Conservation (phyloP, 2,329 filamentous ascomycete genomes). For the Aspergillus thermomutatus region DNA sequence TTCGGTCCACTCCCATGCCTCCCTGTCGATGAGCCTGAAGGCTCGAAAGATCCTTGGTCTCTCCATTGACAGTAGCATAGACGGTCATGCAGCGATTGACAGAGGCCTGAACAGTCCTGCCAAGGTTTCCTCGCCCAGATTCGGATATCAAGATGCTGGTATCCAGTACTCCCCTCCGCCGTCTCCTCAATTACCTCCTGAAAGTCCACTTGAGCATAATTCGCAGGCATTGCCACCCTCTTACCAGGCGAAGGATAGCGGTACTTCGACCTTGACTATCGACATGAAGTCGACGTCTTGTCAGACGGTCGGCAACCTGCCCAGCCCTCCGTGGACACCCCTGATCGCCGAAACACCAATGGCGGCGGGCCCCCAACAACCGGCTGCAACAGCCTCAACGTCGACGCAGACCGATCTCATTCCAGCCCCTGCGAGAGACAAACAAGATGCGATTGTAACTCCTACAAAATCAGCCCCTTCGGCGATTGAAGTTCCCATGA, state of each 20-base stretch:
- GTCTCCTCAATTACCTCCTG: conserved; percentile 53
- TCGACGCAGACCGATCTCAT: conserved; percentile 36
- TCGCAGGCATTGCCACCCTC: neutral
- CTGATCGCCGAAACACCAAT: conserved; percentile 21
- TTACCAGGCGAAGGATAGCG: conserved; percentile 24
- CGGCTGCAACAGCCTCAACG: conserved; percentile 22
- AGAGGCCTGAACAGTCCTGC: conserved; percentile 40
- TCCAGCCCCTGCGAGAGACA: conserved; percentile 11
- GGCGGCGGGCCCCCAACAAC: conserved; percentile 9
- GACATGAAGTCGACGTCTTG: conserved; percentile 42
- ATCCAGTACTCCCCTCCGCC: conserved; percentile 80
- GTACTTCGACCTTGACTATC: conserved; percentile 29
- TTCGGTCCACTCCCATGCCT: conserved; percentile 39
- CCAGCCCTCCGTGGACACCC: conserved; percentile 35
- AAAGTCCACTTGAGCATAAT: neutral
- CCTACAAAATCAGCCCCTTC: conserved; percentile 11
- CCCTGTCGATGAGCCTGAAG: conserved; percentile 35
- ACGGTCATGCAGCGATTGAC: conserved; percentile 24
- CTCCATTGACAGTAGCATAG: conserved; percentile 32
- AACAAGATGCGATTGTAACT: conserved; percentile 10
- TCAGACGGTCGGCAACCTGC: conserved; percentile 41
- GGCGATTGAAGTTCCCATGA: conserved; percentile 67
- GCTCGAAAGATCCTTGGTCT: conserved; percentile 46
- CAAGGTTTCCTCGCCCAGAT: conserved; percentile 47
- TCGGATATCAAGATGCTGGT: conserved; percentile 69